These are phyloP conservation scores for Erysiphe pulchra DNA, from an alignment of 2,329 filamentous ascomycete genomes.

Conservation along the genomic window DNA sequence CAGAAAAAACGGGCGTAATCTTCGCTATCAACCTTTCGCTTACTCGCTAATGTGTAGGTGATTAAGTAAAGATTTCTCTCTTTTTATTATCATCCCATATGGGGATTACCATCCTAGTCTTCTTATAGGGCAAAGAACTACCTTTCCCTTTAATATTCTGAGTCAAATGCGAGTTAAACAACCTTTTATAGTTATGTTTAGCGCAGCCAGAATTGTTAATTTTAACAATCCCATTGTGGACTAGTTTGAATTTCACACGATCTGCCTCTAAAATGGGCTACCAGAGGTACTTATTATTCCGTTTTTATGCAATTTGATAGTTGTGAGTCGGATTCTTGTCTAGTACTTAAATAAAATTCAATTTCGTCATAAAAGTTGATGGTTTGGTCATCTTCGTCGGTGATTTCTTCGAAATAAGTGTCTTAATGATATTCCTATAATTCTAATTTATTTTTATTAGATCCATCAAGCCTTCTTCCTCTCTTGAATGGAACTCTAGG, in stretches of 20 bases:
- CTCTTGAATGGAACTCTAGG: neutral
- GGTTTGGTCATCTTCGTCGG: neutral
- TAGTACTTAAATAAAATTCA: neutral
- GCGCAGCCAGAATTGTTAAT: neutral
- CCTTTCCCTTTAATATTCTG: neutral
- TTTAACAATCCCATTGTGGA: conserved; percentile 1
- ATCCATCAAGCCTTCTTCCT: neutral
- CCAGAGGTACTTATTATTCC: too few species aligned
- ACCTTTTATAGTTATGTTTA: neutral
- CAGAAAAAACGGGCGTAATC: neutral
- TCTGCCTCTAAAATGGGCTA: neutral
- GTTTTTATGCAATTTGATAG: too few species aligned
- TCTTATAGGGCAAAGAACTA: neutral
- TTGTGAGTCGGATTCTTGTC: neutral
- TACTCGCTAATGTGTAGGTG: neutral
- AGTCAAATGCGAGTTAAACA: neutral
- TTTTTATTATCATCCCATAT: conserved; percentile 2
- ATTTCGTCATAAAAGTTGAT: neutral
- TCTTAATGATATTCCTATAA: neutral
- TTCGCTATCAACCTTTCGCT: neutral
- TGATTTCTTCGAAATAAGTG: neutral
- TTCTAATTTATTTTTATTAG: neutral
- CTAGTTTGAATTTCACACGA: neutral
- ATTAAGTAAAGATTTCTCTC: neutral
- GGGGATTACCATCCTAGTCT: conserved; percentile 1